These are phyloP conservation scores for Trichoderma breve DNA, from an alignment of 2,329 filamentous ascomycete genomes.

Conservation along the genomic window DNA sequence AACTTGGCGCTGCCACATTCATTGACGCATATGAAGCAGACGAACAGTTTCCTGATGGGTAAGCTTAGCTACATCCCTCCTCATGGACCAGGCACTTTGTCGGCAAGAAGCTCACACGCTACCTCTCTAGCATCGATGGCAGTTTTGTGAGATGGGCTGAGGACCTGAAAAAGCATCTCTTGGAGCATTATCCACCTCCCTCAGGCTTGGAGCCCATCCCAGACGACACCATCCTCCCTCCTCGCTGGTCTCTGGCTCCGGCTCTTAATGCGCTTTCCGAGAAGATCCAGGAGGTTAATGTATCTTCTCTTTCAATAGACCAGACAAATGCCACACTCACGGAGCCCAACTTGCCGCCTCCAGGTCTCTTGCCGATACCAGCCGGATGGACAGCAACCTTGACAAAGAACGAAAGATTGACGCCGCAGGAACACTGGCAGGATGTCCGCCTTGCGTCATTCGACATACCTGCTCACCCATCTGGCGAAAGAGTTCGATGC, in stretches of 20 bases:
- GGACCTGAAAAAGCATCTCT: slow-evolving; percentile 63
- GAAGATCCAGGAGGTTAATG: neutral
- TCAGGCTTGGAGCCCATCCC: slow-evolving; percentile 67
- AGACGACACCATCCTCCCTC: slow-evolving; percentile 69
- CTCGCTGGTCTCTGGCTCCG: slow-evolving; percentile 56
- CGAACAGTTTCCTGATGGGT: slow-evolving; percentile 92
- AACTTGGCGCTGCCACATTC: slow-evolving; percentile 77
- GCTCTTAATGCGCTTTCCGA: slow-evolving; percentile 23
- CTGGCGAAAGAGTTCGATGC: slow-evolving; percentile 34
- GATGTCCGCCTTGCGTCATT: slow-evolving; percentile 83
- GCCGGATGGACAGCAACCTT: slow-evolving; percentile 58
- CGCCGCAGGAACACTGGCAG: slow-evolving; percentile 79
- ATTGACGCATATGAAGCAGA: slow-evolving; percentile 83
- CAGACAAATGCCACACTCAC: slow-evolving; percentile 22
- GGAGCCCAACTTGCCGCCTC: slow-evolving; percentile 30
- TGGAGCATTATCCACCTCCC: slow-evolving; percentile 67
- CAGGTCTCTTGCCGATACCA: slow-evolving; percentile 53
- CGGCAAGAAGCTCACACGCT: neutral
- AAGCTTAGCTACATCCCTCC: slow-evolving; percentile 31
- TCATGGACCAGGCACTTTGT: neutral
- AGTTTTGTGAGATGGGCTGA: slow-evolving; percentile 76
- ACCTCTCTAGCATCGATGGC: slow-evolving; percentile 67
- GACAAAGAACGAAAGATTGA: slow-evolving; percentile 67
- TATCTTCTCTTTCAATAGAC: neutral
- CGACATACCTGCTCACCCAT: slow-evolving; percentile 36